A percentile compares a stretch with the other conserved stretches of the same genome.
Conservation (phyloP, 495 filamentous ascomycete genomes). For the Podospora appendiculata region DNA sequence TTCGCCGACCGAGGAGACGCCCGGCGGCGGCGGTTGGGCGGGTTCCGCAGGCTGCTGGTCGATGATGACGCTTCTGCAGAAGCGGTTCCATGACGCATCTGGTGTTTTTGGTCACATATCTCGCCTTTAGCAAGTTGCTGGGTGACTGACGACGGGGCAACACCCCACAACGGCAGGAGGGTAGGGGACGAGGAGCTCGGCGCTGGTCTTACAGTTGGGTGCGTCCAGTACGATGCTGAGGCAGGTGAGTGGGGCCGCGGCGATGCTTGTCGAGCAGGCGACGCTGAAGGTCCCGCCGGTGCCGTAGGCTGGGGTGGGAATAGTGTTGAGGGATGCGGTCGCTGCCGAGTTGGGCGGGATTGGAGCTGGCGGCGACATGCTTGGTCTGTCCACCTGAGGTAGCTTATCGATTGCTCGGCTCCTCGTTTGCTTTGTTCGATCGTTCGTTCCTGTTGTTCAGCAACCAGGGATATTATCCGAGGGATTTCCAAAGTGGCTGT, state of each 20-base stretch:
- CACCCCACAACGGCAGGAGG: too few species aligned
- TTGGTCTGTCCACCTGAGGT: too few species aligned
- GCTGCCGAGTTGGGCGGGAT: constrained; percentile 2
- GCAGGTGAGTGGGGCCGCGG: constrained; percentile 18
- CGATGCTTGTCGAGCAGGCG: constrained; percentile 19
- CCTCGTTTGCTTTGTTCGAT: too few species aligned
- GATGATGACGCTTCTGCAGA: constrained; percentile 20
- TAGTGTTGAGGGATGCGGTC: not conserved
- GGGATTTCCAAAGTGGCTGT: too few species aligned
- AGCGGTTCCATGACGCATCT: constrained; percentile 26
- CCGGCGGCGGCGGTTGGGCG: not conserved
- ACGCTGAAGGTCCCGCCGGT: constrained; percentile 20
- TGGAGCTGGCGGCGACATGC: not conserved
- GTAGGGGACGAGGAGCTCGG: not conserved
- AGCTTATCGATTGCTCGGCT: too few species aligned
- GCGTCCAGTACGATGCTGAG: constrained; percentile 19
- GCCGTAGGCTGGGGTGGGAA: constrained; percentile 26
- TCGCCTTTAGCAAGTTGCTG: not conserved
- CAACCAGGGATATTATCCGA: too few species aligned
- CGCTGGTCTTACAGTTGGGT: constrained; percentile 10
- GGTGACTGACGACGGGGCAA: not conserved
- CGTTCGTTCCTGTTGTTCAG: too few species aligned
- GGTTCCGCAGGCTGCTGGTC: not conserved
- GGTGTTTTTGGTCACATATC: not conserved
- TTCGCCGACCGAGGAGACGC: not conserved